Evolutionary conservation across 352 stramenopile genomes (phyloP), one percentile per base, ranked within the genome.

Genomic region (Thalassiosira livingstoniorum): DNA sequence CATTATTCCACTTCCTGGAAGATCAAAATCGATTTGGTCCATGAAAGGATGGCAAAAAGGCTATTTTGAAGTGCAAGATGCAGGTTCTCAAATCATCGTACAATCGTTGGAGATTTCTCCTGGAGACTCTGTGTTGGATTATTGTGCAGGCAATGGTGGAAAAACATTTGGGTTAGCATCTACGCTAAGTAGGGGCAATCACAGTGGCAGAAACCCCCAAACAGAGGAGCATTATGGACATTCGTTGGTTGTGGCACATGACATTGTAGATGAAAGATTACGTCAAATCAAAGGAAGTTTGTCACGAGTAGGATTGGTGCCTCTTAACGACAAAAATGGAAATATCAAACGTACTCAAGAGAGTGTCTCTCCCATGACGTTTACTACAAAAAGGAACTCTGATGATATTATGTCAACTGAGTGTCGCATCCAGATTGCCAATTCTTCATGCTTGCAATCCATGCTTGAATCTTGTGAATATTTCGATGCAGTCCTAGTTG

Each of bases 61-160:
- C 2, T 77, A 64, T 34, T 90, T 90, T 55, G 78, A 87, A 63
- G 83, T 89, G 0, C 83, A 89, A 67, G 83, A 89, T 80, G 79
- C 72, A 51, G 83, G 83, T 18, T 89, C 83, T 42, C 83, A 89
- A 66, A 32, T 78, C 18, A 79, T 89, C 23, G 83, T 80, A 15
- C 32, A 72, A 39, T 66, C 83, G 2, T 80, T 78, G 13, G 65
- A 73, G 25, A 51, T 67, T 13, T 32, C 58, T 25, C 47, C 47
- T 27, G 76, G 73, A 39, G 80, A 70, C 10, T 51, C 23, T 13
- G 43, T 86, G 29, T 67, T 89, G 25, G 83, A 89, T 64, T 82
- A 80, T 35, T 89, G 83, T 74, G 83, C 83, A 45, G 83, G 83
- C 4, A 89, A 89, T 66, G 83, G 83, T 10, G 83, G 83, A 13